phyloP scores from a whole-genome alignment of 1,284 basidiomycete species.

The Pterula multifida region DNA sequence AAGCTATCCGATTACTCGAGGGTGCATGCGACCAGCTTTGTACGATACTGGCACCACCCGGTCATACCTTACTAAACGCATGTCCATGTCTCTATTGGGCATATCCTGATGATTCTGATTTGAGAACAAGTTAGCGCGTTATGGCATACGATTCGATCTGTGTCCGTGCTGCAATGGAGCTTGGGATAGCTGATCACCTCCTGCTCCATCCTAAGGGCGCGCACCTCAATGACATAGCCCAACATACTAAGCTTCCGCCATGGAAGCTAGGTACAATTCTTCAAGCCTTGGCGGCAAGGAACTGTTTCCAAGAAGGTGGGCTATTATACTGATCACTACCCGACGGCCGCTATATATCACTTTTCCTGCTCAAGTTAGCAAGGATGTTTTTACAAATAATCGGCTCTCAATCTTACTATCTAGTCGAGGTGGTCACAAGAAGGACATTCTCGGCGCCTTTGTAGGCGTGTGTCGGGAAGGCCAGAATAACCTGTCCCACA shows the following conservation, averaged over 20 bases:
- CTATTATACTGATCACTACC: too few species aligned
- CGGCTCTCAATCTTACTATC: constrained; percentile 19
- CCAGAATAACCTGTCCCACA: background rate
- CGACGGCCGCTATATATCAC: background rate
- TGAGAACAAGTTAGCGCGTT: background rate
- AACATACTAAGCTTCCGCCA: constrained; percentile 14
- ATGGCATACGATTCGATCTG: constrained; percentile 1
- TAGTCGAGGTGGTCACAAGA: constrained; percentile 16
- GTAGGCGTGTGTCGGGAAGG: background rate
- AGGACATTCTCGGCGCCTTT: background rate
- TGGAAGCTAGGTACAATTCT: constrained; percentile 20
- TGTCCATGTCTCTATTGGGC: constrained; percentile 18
- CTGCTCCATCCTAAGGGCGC: constrained; percentile 17
- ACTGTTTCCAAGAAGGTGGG: constrained; percentile 23
- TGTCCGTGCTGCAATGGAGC: constrained; percentile 21
- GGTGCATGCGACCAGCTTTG: constrained; percentile 21
- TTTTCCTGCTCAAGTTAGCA: constrained; percentile 9
- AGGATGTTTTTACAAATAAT: constrained; percentile 23
- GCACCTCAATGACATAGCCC: constrained; percentile 18
- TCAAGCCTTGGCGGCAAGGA: constrained; percentile 22
- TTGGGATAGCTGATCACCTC: constrained; percentile 17
- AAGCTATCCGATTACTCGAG: constrained; percentile 18
- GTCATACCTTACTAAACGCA: constrained; percentile 20
- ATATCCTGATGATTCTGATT: constrained; percentile 14
- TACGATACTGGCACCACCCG: constrained; percentile 17